These are phyloP conservation scores for Colletotrichum nymphaeae DNA, from an alignment of 2,329 filamentous ascomycete genomes.

Conservation along the genomic window DNA sequence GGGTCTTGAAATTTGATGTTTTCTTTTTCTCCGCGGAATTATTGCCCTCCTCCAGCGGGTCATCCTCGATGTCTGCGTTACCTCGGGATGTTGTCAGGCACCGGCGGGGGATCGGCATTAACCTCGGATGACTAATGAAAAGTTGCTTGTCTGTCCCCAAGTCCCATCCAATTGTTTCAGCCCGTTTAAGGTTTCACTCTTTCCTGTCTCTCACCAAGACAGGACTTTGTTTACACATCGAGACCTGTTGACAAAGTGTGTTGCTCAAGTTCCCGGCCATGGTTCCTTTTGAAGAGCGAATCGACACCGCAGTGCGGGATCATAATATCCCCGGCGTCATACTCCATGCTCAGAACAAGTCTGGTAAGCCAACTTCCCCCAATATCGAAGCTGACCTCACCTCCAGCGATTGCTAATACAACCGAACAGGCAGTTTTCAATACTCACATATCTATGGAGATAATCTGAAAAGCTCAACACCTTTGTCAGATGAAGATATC, in stretches of 20 bases:
- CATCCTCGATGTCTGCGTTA: not conserved
- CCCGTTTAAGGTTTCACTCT: not conserved
- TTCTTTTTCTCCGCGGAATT: not conserved
- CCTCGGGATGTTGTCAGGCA: not conserved
- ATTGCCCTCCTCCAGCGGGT: not conserved
- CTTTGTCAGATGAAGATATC: conserved; percentile 50
- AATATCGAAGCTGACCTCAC: not conserved
- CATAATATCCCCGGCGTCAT: conserved; percentile 30
- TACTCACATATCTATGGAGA: conserved; percentile 23
- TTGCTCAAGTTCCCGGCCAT: not conserved
- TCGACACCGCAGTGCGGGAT: conserved; percentile 26
- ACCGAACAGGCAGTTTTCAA: conserved; percentile 6
- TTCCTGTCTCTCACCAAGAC: not conserved
- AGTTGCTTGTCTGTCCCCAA: not conserved
- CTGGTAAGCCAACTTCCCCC: not conserved
- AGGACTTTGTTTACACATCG: not conserved
- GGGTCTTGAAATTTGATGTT: not conserved
- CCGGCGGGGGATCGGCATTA: not conserved
- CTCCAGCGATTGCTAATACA: not conserved
- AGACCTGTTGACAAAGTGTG: not conserved
- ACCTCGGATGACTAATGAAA: conserved; percentile 1
- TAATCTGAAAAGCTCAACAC: conserved; percentile 39
- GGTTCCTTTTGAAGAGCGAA: conserved; percentile 25
- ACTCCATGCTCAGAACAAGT: conserved; percentile 28
- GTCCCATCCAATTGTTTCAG: not conserved